These are phyloP conservation scores for Strobilomyces confusus DNA, from an alignment of 768 basidiomycete genomes.

Conservation along the genomic window DNA sequence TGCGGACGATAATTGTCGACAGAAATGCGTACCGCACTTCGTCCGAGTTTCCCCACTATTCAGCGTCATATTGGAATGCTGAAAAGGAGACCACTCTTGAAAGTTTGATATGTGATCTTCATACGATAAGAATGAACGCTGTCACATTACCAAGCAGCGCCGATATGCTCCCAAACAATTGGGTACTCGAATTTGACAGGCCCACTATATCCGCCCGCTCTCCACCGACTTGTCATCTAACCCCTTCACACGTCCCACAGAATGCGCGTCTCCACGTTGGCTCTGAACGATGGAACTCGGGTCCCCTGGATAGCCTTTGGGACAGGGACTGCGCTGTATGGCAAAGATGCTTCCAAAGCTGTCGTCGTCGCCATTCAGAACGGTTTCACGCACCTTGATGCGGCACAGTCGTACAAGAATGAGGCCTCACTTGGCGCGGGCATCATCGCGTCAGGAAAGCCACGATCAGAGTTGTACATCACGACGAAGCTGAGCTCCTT, in stretches of 20 bases:
- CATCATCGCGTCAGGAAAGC: conserved; percentile 45
- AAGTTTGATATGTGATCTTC: no score
- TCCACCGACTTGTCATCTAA: conserved; percentile 5
- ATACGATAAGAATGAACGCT: no score
- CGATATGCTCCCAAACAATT: no score
- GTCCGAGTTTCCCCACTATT: no score
- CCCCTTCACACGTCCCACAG: neutral
- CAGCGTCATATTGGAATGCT: no score
- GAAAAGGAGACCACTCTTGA: no score
- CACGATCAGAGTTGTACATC: conserved; percentile 57
- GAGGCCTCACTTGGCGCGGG: conserved; percentile 52
- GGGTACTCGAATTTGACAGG: no score
- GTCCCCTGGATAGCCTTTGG: conserved; percentile 61
- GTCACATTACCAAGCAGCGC: no score
- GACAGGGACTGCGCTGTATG: conserved; percentile 51
- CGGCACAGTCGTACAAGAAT: conserved; percentile 56
- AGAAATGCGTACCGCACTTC: no score
- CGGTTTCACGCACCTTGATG: conserved; percentile 59
- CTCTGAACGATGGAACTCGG: conserved; percentile 51
- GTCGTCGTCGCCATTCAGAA: conserved; percentile 46
- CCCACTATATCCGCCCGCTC: no score
- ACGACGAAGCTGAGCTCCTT: conserved; percentile 50
- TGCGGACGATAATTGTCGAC: no score
- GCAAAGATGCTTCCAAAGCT: conserved; percentile 37
- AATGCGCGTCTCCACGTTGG: conserved; percentile 32